A percentile compares a stretch with the other conserved stretches of the same genome.
These are phyloP conservation scores for Cladosporium sp. DNA, from an alignment of 2,329 filamentous ascomycete genomes.

Conservation along the genomic window DNA sequence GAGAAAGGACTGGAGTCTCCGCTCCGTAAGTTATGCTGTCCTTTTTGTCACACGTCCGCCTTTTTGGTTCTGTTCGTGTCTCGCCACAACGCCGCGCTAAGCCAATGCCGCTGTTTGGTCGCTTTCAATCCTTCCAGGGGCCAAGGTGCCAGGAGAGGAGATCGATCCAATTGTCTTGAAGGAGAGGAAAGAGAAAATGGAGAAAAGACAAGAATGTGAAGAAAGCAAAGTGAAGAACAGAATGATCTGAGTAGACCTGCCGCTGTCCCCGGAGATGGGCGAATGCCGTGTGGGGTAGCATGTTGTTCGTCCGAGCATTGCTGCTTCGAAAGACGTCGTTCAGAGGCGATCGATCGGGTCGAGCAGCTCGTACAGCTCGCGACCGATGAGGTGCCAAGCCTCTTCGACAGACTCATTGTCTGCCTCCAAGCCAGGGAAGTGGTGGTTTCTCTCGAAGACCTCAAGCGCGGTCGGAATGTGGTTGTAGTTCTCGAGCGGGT, in stretches of 20 bases:
- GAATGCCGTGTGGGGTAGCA: background rate
- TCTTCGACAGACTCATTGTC: conserved; percentile 28
- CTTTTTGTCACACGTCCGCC: background rate
- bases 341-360: conserved; percentile 23
- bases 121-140: background rate
- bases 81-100: background rate
- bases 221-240: background rate
- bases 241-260: background rate
- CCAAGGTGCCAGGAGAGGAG: background rate
- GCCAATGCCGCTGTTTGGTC: background rate
- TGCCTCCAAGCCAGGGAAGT: conserved; percentile 24
- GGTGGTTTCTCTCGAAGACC: conserved; percentile 25
- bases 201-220: background rate
- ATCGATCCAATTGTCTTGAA: background rate
- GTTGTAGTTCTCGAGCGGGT: conserved; percentile 42
- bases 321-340: background rate
- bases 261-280: background rate
- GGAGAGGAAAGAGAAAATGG: background rate
- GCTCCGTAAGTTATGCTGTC: background rate
- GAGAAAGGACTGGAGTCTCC: background rate
- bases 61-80: background rate
- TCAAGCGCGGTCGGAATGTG: conserved; percentile 23
- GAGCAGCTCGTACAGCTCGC: conserved; percentile 29
- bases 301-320: background rate
- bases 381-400: conserved; percentile 28